A percentile compares a stretch with the other conserved stretches of the same genome.
Conservation (phyloP, 225 moss, liverwort and hornwort genomes). For the Polytrichum commune region DNA sequence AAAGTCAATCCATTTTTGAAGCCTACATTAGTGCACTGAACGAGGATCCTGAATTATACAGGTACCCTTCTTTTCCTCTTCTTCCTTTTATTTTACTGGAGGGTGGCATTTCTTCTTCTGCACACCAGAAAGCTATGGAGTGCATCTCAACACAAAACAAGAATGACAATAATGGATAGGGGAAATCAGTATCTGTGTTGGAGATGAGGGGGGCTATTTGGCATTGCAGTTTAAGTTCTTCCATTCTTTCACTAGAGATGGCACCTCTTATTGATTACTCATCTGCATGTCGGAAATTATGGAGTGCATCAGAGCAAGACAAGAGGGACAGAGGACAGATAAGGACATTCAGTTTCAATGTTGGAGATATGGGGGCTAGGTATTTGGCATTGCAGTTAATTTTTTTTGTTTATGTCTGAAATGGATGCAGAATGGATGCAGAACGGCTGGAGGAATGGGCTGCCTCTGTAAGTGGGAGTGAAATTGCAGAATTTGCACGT, state of each 20-base stretch:
- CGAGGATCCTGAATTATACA: slow-evolving; percentile 81
- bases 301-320: no score
- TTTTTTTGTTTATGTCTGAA: neutral
- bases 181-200: neutral
- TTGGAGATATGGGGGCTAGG: neutral
- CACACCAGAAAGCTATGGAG: no score
- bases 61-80: slow-evolving; percentile 25
- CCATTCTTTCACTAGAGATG: neutral
- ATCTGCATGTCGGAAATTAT: no score
- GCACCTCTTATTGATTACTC: no score
- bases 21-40: slow-evolving; percentile 79
- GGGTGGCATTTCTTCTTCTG: no score
- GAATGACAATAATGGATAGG: no score
- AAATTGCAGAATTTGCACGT: slow-evolving; percentile 57
- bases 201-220: neutral
- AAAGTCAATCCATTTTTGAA: slow-evolving; percentile 77
- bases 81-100: neutral
- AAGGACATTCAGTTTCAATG: no score
- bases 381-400: neutral
- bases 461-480: slow-evolving; percentile 47
- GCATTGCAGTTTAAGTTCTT: no score
- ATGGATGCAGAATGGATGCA: slow-evolving; percentile 59
- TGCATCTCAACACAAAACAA: no score
- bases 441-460: slow-evolving; percentile 89
- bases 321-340: no score